A percentile compares a stretch with the other conserved stretches of the same genome.
These are phyloP conservation scores for Magnusiomyces ingens DNA, from an alignment of 1,139 yeast genomes.

Conservation along the genomic window DNA sequence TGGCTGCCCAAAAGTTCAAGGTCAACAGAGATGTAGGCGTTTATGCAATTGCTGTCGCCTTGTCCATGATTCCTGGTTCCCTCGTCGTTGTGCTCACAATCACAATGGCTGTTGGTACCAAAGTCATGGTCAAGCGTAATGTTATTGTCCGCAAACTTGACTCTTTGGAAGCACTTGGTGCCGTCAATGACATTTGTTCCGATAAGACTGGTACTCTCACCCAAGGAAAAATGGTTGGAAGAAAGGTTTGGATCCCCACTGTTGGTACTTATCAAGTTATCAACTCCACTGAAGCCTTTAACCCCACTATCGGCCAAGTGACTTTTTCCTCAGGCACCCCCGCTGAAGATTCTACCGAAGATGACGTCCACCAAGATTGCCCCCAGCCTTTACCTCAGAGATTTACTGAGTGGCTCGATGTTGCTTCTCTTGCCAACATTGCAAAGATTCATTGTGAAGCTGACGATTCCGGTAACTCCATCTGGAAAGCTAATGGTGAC, in stretches of 20 bases:
- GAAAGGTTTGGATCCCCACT: constrained; percentile 67
- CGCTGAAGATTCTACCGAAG: constrained; percentile 36
- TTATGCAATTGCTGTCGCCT: constrained; percentile 79
- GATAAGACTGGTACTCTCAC: constrained; percentile 82
- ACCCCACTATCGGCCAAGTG: constrained; percentile 62
- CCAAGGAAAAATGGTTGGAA: constrained; percentile 72
- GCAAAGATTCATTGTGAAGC: constrained; percentile 47
- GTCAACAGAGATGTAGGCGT: constrained; percentile 70
- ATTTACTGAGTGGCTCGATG: constrained; percentile 45
- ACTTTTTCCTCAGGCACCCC: constrained; percentile 32
- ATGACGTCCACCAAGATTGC: constrained; percentile 12
- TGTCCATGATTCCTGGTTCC: constrained; percentile 80
- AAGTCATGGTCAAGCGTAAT: constrained; percentile 62
- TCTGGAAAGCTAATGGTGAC: constrained; percentile 77
- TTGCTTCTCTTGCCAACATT: constrained; percentile 69
- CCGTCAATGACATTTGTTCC: constrained; percentile 74
- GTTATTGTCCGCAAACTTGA: constrained; percentile 75
- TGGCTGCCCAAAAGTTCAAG: constrained; percentile 66
- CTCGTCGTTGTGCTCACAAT: constrained; percentile 74
- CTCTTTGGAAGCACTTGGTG: constrained; percentile 73
- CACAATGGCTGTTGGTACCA: constrained; percentile 83
- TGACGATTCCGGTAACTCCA: constrained; percentile 33
- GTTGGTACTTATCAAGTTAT: constrained; percentile 59
- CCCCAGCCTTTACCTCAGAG: constrained; percentile 21
- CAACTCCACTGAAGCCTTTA: constrained; percentile 60